Evolutionary conservation across 2,329 filamentous ascomycete species (phyloP).

Genomic region (Alternaria rosae): DNA sequence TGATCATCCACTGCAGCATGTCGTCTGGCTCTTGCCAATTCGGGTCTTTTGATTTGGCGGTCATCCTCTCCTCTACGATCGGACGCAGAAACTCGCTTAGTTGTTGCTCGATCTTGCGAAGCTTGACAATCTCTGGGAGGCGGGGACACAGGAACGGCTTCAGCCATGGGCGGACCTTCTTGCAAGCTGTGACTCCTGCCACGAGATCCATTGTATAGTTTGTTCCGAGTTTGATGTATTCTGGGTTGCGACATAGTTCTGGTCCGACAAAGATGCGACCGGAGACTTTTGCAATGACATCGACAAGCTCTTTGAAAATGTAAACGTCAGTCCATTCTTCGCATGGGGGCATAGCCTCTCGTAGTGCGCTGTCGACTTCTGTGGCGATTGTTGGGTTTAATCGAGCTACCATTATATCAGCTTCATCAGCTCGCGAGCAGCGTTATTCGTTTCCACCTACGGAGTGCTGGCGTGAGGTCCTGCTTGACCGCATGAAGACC

Average conservation of each 20-base stretch:
- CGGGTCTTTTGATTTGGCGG: slow-evolving; percentile 33
- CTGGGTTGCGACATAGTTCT: slow-evolving; percentile 37
- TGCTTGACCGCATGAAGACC: slow-evolving; percentile 36
- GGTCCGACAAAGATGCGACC: slow-evolving; percentile 46
- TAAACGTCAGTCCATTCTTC: slow-evolving; percentile 43
- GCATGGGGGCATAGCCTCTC: slow-evolving; percentile 37
- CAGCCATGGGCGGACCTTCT: slow-evolving; percentile 34
- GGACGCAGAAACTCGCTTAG: slow-evolving; percentile 29
- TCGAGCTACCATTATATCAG: slow-evolving; percentile 32
- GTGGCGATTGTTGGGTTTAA: slow-evolving; percentile 37
- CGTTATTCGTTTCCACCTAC: slow-evolving; percentile 22
- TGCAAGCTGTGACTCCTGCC: slow-evolving; percentile 35
- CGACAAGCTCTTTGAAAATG: slow-evolving; percentile 38
- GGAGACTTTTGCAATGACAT: slow-evolving; percentile 45
- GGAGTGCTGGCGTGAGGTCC: slow-evolving; percentile 46
- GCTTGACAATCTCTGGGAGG: slow-evolving; percentile 31
- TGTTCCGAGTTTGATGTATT: slow-evolving; percentile 38
- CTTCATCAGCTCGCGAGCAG: background rate
- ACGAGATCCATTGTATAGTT: slow-evolving; percentile 47
- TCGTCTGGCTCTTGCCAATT: slow-evolving; percentile 47
- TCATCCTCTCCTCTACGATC: slow-evolving; percentile 33
- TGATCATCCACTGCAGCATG: slow-evolving; percentile 50
- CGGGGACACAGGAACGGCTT: slow-evolving; percentile 34
- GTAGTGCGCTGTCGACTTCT: slow-evolving; percentile 41
- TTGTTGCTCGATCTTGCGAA: slow-evolving; percentile 27